A percentile compares a stretch with the other conserved stretches of the same genome.
phyloP scores from a whole-genome alignment of 495 filamentous ascomycete genomes.

The Rhypophila decipiens region DNA sequence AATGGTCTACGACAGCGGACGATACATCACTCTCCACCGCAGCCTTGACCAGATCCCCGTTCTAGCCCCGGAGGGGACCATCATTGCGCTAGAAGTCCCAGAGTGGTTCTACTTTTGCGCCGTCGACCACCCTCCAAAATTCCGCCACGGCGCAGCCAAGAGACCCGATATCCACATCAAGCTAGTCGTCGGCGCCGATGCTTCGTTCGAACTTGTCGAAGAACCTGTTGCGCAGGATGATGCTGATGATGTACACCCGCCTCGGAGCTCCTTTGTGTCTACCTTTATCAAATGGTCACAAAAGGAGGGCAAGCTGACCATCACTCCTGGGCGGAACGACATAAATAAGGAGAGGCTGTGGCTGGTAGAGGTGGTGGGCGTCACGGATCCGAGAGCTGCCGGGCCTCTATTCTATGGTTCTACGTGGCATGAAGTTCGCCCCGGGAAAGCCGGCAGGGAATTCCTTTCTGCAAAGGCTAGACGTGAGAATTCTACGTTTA shows the following conservation, averaged over 20 bases:
- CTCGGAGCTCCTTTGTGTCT: conserved; percentile 14
- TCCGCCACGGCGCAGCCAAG: conserved; percentile 32
- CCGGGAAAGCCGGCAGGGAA: too few relatives aligned
- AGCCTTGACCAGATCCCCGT: conserved; percentile 39
- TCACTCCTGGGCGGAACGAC: conserved; percentile 18
- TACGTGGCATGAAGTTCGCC: too few relatives aligned
- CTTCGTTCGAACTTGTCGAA: conserved; percentile 30
- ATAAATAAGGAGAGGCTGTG: too few relatives aligned
- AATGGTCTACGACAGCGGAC: conserved; percentile 46
- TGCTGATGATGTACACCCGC: conserved; percentile 5
- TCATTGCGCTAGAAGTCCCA: conserved; percentile 33
- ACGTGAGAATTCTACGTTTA: too few relatives aligned
- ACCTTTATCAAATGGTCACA: conserved; percentile 24
- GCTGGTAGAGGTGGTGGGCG: too few relatives aligned
- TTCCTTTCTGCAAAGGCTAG: too few relatives aligned
- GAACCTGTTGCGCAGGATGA: conserved; percentile 31
- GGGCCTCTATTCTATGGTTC: too few relatives aligned
- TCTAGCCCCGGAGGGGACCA: conserved; percentile 47
- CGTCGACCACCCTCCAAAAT: conserved; percentile 30
- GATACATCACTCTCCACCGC: conserved; percentile 40
- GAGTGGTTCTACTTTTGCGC: too few relatives aligned
- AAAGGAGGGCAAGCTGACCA: conserved; percentile 14
- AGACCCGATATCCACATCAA: conserved; percentile 36
- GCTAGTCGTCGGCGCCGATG: conserved; percentile 48
- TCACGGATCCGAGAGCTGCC: too few relatives aligned